These are phyloP conservation scores for Pseudopithomyces maydicus DNA, from an alignment of 2,329 filamentous ascomycete species.

Conservation along the genomic window DNA sequence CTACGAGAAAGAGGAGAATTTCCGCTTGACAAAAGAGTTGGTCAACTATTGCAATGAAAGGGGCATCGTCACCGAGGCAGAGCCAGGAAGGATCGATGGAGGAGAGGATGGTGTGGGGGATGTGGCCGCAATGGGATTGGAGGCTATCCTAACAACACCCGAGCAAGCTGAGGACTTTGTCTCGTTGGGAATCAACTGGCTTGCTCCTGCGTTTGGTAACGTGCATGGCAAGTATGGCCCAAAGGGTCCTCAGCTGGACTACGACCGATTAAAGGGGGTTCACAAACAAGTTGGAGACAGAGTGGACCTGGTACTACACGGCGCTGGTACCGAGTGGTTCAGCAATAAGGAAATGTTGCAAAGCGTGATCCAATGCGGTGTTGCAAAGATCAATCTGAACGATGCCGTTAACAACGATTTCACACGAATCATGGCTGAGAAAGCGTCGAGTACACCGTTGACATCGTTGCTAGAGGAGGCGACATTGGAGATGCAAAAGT, in stretches of 20 bases:
- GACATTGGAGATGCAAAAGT: constrained; percentile 60
- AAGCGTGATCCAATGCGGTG: constrained; percentile 60
- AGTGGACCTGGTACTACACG: constrained; percentile 62
- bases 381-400: constrained; percentile 64
- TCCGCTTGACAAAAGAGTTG: constrained; percentile 66
- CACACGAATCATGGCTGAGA: constrained; percentile 53
- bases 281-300: constrained; percentile 54
- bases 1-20: constrained; percentile 72
- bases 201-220: constrained; percentile 78
- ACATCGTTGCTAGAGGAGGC: constrained; percentile 61
- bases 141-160: constrained; percentile 68
- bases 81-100: constrained; percentile 73
- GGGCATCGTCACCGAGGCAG: constrained; percentile 72
- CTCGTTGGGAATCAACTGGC: constrained; percentile 71
- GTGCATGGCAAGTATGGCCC: constrained; percentile 76
- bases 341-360: constrained; percentile 58
- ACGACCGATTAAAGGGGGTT: constrained; percentile 47
- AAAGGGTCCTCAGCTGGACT: constrained; percentile 57
- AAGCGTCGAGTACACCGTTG: constrained; percentile 57
- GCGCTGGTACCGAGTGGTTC: constrained; percentile 60
- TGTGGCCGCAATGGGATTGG: constrained; percentile 60
- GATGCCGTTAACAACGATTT: constrained; percentile 62
- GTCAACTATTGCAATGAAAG: constrained; percentile 67
- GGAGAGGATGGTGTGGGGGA: constrained; percentile 77
- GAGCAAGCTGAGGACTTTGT: constrained; percentile 75